These are phyloP conservation scores for Fusarium austroafricanum DNA, from an alignment of 2,329 filamentous ascomycete species.

Conservation along the genomic window DNA sequence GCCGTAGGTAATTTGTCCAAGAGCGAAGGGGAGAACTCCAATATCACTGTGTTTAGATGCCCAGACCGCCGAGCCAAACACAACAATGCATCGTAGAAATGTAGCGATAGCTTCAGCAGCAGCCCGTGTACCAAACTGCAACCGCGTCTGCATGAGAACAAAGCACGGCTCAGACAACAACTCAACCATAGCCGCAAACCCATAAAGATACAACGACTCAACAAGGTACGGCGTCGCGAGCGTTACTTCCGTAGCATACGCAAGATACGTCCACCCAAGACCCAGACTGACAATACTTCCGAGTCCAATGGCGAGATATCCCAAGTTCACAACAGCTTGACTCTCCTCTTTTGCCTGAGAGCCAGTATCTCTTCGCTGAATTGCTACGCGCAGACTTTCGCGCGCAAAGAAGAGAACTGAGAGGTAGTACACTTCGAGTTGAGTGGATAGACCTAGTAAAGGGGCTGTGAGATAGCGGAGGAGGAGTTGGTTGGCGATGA, in stretches of 20 bases:
- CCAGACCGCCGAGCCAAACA: slow-evolving; percentile 77
- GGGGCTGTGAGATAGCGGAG: slow-evolving; percentile 88
- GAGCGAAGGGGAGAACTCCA: slow-evolving; percentile 87
- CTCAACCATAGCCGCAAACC: slow-evolving; percentile 73
- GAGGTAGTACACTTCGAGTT: slow-evolving; percentile 92
- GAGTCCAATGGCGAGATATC: slow-evolving; percentile 79
- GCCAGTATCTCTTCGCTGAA: slow-evolving; percentile 75
- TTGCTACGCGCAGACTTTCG: slow-evolving; percentile 89
- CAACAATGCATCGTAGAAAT: slow-evolving; percentile 78
- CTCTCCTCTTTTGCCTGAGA: slow-evolving; percentile 51
- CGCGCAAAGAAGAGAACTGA: slow-evolving; percentile 95
- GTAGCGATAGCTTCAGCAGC: slow-evolving; percentile 86
- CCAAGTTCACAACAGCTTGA: slow-evolving; percentile 88
- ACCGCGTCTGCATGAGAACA: slow-evolving; percentile 83
- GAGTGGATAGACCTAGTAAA: slow-evolving; percentile 85
- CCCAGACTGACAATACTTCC: slow-evolving; percentile 72
- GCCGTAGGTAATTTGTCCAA: slow-evolving; percentile 86
- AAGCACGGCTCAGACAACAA: slow-evolving; percentile 90
- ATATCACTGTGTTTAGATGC: slow-evolving; percentile 65
- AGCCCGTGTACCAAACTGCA: slow-evolving; percentile 84
- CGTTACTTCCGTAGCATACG: slow-evolving; percentile 59
- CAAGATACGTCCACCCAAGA: slow-evolving; percentile 76
- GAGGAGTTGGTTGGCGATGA: slow-evolving; percentile 90
- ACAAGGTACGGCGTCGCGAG: slow-evolving; percentile 73
- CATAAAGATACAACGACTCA: slow-evolving; percentile 65